Percentiles rank a stretch among this genome's conserved stretches.
Evolutionary conservation across 1,284 basidiomycete genomes (phyloP).

Genomic region (Melampsora americana): DNA sequence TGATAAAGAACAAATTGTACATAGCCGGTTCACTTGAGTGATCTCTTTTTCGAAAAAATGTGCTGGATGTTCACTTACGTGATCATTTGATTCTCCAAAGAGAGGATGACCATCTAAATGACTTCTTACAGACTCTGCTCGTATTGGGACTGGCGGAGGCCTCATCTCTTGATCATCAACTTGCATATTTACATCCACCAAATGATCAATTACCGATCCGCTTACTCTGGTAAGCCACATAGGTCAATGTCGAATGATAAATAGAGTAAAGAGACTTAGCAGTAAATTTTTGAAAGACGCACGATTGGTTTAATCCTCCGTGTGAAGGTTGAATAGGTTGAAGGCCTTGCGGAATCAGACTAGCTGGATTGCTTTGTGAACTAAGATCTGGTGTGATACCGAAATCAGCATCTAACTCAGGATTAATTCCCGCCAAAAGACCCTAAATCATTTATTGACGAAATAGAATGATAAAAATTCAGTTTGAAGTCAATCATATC

Average conservation of each 20-base stretch:
- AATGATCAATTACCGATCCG: not conserved
- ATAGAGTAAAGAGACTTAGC: no score
- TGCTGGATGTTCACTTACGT: not conserved
- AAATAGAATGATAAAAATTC: not conserved
- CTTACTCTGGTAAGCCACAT: not conserved
- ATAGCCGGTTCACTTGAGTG: no score
- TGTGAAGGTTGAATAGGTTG: no score
- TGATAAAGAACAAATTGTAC: no score
- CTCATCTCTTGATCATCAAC: not conserved
- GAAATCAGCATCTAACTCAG: not conserved
- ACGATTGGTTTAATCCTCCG: no score
- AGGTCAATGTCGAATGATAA: no score
- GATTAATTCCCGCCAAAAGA: slow-evolving; percentile 2
- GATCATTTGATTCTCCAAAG: not conserved
- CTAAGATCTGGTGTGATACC: not conserved
- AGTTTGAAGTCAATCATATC: not conserved
- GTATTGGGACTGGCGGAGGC: not conserved
- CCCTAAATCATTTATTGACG: not conserved
- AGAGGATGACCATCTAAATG: not conserved
- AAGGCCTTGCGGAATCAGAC: no score
- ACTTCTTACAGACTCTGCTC: not conserved
- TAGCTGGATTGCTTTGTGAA: no score
- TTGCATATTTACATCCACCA: not conserved
- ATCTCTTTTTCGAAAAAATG: no score
- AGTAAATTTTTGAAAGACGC: no score